phyloP scores from a whole-genome alignment of 2,329 filamentous ascomycete genomes.

The Pseudogymnoascus sp. region DNA sequence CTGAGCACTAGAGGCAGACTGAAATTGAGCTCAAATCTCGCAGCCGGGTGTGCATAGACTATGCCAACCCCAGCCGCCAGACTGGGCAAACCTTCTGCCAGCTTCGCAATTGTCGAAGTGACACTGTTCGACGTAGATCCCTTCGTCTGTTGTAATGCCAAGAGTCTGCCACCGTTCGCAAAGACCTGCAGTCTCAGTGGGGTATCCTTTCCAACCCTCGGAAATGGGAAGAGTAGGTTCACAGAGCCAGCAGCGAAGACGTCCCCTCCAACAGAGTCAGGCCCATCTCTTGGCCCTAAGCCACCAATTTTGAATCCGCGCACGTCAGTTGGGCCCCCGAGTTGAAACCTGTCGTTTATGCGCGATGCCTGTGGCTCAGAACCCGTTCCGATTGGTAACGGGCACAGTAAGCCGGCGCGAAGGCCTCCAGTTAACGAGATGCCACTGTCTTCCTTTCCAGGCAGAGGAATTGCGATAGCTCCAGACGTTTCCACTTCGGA shows the following conservation, averaged over 20 bases:
- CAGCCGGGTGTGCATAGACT: conserved; percentile 90
- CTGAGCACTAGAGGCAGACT: conserved; percentile 76
- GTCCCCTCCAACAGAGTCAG: conserved; percentile 84
- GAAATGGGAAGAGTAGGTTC: conserved; percentile 78
- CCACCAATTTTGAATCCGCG: conserved; percentile 88
- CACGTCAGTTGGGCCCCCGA: conserved; percentile 90
- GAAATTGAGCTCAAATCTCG: conserved; percentile 93
- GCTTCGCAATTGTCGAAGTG: conserved; percentile 54
- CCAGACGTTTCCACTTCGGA: conserved; percentile 76
- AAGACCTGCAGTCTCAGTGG: conserved; percentile 85
- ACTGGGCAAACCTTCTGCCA: conserved; percentile 72
- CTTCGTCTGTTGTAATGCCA: conserved; percentile 58
- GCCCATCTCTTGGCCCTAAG: conserved; percentile 78
- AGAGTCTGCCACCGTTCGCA: conserved; percentile 78
- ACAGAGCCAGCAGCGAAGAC: conserved; percentile 84
- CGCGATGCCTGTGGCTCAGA: conserved; percentile 57
- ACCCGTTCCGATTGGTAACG: conserved; percentile 59
- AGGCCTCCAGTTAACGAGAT: conserved; percentile 78
- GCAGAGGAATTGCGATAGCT: conserved; percentile 66
- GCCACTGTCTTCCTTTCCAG: conserved; percentile 60
- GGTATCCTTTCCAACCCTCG: conserved; percentile 71
- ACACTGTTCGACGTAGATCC: conserved; percentile 32
- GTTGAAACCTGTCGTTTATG: conserved; percentile 89
- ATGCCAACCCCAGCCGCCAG: conserved; percentile 80
- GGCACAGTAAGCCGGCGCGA: conserved; percentile 75